phyloP scores from a whole-genome alignment of 2,329 filamentous ascomycete species.

The Myotisia sp. region DNA sequence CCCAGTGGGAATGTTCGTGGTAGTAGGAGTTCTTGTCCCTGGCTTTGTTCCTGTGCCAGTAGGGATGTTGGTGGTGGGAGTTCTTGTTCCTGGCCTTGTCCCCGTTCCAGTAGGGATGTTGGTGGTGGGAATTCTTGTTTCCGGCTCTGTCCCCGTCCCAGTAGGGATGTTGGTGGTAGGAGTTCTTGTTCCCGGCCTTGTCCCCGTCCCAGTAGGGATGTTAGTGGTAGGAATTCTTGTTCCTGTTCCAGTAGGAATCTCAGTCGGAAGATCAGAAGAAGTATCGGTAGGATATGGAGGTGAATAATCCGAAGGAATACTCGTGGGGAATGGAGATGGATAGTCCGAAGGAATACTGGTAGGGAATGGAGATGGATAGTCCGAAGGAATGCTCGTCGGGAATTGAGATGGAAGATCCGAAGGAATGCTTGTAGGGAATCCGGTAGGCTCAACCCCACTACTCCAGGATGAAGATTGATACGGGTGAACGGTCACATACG shows the following conservation, averaged over 20 bases:
- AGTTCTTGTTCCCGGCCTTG: neutral
- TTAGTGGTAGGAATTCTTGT: constrained; percentile 1
- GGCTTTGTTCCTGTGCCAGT: constrained; percentile 4
- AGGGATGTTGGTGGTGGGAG: neutral
- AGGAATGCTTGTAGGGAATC: too few species aligned
- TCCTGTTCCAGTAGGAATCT: neutral
- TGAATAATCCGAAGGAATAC: neutral
- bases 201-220: neutral
- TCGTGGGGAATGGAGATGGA: too few species aligned
- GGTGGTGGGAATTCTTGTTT: neutral
- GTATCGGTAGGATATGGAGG: neutral
- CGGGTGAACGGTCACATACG: too few species aligned
- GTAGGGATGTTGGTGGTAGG: neutral
- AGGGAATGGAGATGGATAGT: too few species aligned
- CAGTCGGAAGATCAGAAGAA: neutral
- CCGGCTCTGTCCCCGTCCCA: neutral
- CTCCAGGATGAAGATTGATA: too few species aligned
- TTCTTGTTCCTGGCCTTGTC: neutral
- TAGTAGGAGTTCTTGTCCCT: neutral
- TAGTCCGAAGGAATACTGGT: too few species aligned
- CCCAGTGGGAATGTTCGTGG: constrained; percentile 2
- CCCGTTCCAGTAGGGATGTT: neutral
- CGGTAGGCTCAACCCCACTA: too few species aligned
- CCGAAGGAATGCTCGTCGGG: too few species aligned
- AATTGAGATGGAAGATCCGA: too few species aligned